Conservation (phyloP, 176 grass and related monocot genomes). For the Pontederia paniculata region DNA sequence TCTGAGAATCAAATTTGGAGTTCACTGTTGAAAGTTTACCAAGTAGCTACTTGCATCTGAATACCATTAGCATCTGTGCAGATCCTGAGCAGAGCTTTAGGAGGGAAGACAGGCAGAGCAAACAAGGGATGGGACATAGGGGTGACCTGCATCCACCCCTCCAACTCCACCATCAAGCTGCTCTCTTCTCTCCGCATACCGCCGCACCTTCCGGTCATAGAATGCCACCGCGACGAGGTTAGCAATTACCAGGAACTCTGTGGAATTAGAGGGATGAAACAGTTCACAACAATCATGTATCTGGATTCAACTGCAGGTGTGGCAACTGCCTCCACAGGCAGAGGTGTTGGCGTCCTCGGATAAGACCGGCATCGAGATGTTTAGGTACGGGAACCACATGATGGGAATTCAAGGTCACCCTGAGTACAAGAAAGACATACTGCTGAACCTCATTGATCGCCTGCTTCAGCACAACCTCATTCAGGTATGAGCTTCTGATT, state of each 20-base stretch:
- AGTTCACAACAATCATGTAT: too few relatives aligned
- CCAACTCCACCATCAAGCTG: conserved; percentile 38
- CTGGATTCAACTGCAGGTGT: conserved; percentile 59
- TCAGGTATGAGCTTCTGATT: conserved; percentile 24
- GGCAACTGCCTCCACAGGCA: conserved; percentile 51
- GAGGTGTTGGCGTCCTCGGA: conserved; percentile 68
- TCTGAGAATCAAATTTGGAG: too few relatives aligned
- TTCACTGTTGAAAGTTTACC: too few relatives aligned
- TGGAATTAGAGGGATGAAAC: too few relatives aligned
- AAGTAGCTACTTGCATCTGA: neutral
- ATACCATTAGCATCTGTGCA: conserved; percentile 19
- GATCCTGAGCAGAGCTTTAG: conserved; percentile 78
- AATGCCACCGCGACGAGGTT: conserved; percentile 92
- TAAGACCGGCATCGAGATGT: conserved; percentile 83
- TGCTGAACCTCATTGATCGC: conserved; percentile 71
- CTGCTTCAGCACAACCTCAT: conserved; percentile 50
- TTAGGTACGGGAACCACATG: conserved; percentile 44
- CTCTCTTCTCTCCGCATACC: conserved; percentile 65
- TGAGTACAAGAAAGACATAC: conserved; percentile 90
- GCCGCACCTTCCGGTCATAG: conserved; percentile 63
- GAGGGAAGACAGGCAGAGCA: conserved; percentile 57
- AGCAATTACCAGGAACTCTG: neutral
- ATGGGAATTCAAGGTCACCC: conserved; percentile 92
- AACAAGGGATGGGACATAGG: conserved; percentile 84
- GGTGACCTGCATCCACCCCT: conserved; percentile 83